Evolutionary conservation across 1,139 yeast species (phyloP), one percentile per base, ranked within the genome.

Genomic region (Zhuliangozyma blackwelliae): DNA sequence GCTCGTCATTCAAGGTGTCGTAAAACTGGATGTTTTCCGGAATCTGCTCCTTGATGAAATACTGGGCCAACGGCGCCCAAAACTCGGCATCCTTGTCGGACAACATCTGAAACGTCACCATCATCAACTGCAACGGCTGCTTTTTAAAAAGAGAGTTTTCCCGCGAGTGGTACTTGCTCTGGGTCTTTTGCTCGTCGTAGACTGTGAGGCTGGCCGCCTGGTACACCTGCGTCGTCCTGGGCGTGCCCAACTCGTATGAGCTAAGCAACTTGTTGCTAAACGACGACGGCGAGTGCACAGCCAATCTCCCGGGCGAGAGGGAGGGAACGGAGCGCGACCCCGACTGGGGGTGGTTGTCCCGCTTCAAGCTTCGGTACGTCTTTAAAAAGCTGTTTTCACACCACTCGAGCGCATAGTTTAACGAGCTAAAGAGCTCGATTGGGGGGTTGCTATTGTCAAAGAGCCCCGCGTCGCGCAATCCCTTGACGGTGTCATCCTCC

Each of bases 321-420:
- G 40, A 27, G 16, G 45, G 43, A 7, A 38, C 45, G 10, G 34
- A 31, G 25, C 36, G 38, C 6, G 41, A 34, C 21, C 21, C 25
- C 5, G 23, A 9, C 4, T 7, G 13, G 10, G 28, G 7, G 19
- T 20, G 36, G 30, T 26, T 33, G 36, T 54, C 54, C 38, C 50
- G 51, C 39, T 61, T 54, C 28, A 67, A 53, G 27, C 51, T 46
- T 41, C 61, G 69, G 61, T 86, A 89, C 34, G 87, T 81, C 33
- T 77, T 70, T 50, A 92, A 70, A 51, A 89, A 88, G 47, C 84
- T 81, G 60, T 92, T 90, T 55, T 92, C 99, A 67, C 97, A 88
- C 96, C 96, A 90, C 59, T 92, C 97, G 36, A 92, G 69, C 0
- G 96, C 96, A 43, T 86, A 76, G 54, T 94, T 92, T 45, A 92